Conservation (phyloP, 2,329 filamentous ascomycete genomes). For the Cytospora paraplurivora region DNA sequence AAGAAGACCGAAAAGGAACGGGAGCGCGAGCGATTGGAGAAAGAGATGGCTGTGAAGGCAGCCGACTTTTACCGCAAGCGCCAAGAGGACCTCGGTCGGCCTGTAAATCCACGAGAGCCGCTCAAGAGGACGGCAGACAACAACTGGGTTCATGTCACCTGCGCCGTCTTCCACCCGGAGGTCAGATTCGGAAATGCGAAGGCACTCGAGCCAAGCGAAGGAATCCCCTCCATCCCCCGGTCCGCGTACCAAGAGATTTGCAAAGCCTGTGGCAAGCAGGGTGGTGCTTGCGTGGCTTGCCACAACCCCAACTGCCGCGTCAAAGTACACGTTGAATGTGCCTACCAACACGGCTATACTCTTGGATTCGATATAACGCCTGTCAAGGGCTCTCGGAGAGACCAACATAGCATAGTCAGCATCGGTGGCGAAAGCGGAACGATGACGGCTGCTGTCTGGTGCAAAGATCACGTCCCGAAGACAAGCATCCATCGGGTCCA, state of each 20-base stretch:
- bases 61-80: constrained; percentile 80
- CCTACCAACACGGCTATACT: constrained; percentile 76
- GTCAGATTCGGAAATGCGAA: constrained; percentile 88
- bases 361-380: constrained; percentile 90
- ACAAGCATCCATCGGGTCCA: constrained; percentile 76
- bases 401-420: constrained; percentile 77
- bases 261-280: constrained; percentile 75
- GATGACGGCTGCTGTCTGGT: constrained; percentile 89
- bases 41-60: constrained; percentile 77
- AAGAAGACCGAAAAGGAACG: constrained; percentile 87
- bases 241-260: constrained; percentile 76
- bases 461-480: constrained; percentile 82
- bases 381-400: constrained; percentile 84
- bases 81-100: constrained; percentile 83
- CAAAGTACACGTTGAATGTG: constrained; percentile 85
- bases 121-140: constrained; percentile 94
- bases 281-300: constrained; percentile 82
- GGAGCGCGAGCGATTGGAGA: constrained; percentile 84
- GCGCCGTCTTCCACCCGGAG: constrained; percentile 88
- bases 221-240: constrained; percentile 78
- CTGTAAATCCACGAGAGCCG: constrained; percentile 81
- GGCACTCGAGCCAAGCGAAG: constrained; percentile 82
- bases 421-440: constrained; percentile 78
- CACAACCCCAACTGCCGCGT: constrained; percentile 63
- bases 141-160: constrained; percentile 97